Percentiles rank a stretch among this genome's conserved stretches.
phyloP scores from a whole-genome alignment of 768 basidiomycete species.

The Lactifluus volemus region DNA sequence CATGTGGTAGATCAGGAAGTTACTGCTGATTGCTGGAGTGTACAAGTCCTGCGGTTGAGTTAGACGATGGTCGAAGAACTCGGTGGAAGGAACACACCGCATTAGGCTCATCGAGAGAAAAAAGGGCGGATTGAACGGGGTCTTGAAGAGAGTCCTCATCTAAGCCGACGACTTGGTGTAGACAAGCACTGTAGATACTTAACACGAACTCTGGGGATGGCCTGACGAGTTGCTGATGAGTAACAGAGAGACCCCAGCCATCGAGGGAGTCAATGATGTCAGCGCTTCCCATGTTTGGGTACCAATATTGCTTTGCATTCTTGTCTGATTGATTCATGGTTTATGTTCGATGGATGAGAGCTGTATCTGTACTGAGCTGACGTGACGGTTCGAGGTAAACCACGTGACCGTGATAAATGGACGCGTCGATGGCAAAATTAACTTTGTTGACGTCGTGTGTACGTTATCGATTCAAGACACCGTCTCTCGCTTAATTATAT shows the following conservation, averaged over 20 bases:
- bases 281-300: conserved; percentile 53
- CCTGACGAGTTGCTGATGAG: conserved; percentile 54
- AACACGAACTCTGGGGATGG: conserved; percentile 68
- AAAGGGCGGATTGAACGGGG: conserved; percentile 47
- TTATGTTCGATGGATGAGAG: neutral
- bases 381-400: no score
- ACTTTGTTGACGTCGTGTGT: neutral
- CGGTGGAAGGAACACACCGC: conserved; percentile 33
- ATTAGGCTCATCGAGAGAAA: conserved; percentile 39
- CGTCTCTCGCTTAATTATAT: neutral
- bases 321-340: conserved; percentile 12
- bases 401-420: conserved; percentile 5
- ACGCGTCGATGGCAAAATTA: neutral
- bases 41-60: conserved; percentile 51
- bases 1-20: conserved; percentile 65
- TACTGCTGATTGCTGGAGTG: conserved; percentile 45
- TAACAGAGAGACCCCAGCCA: conserved; percentile 61
- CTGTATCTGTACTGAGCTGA: no score
- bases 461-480: conserved; percentile 2
- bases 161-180: conserved; percentile 63
- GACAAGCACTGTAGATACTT: conserved; percentile 58
- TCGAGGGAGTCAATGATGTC: conserved; percentile 60
- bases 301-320: conserved; percentile 36
- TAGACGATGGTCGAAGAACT: neutral
- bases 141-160: conserved; percentile 48